phyloP scores from a whole-genome alignment of 1,284 basidiomycete species.

The Irpex sp. region DNA sequence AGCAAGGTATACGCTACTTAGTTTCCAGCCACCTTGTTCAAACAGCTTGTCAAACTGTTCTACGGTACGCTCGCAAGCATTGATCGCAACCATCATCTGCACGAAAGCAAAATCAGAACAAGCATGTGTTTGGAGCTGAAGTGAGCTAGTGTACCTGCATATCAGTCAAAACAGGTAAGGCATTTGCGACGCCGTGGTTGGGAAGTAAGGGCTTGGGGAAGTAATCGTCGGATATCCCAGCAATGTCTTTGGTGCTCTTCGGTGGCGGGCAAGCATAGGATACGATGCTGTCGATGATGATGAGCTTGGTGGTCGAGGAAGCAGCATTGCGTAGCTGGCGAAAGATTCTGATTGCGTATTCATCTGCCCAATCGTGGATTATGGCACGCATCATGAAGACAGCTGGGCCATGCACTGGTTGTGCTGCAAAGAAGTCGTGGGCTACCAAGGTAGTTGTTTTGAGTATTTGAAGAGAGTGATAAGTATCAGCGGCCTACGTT shows the following conservation, averaged over 20 bases:
- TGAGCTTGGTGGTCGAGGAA: conserved; percentile 8
- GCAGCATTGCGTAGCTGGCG: conserved; percentile 21
- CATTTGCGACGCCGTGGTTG: conserved; percentile 5
- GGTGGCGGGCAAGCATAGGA: conserved; percentile 7
- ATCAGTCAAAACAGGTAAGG: conserved; percentile 8
- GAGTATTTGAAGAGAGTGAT: neutral
- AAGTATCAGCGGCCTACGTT: conserved; percentile 8
- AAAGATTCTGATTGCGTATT: conserved; percentile 20
- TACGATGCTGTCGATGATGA: conserved; percentile 11
- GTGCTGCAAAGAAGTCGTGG: conserved; percentile 30
- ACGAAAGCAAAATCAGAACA: too few species aligned
- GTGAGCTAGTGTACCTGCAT: neutral
- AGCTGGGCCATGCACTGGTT: conserved; percentile 22
- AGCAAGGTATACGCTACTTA: neutral
- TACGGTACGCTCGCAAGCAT: conserved; percentile 12
- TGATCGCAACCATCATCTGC: conserved; percentile 9
- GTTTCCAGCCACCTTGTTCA: conserved; percentile 12
- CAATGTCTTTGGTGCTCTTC: neutral
- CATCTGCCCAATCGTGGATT: conserved; percentile 27
- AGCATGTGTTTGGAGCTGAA: neutral
- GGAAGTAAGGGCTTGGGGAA: conserved; percentile 8
- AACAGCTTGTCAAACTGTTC: conserved; percentile 11
- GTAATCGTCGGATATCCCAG: neutral
- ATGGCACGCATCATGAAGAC: conserved; percentile 25
- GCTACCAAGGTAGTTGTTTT: neutral